Conservation (phyloP, 352 stramenopile species). For the Globisporangium megalacanthum region DNA sequence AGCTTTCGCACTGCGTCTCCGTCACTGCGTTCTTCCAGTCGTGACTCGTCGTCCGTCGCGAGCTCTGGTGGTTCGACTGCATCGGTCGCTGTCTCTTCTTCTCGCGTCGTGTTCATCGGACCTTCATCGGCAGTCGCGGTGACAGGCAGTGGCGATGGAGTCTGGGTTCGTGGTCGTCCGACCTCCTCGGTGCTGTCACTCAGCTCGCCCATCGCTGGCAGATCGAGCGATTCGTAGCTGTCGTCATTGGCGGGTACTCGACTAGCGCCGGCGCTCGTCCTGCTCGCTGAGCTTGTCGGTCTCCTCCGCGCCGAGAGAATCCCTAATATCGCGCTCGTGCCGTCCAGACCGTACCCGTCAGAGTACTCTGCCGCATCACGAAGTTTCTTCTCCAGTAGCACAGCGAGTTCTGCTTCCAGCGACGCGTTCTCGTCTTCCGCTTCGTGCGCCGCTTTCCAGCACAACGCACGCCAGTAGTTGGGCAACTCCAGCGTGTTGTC, state of each 20-base stretch:
- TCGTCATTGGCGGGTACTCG: constrained; percentile 25
- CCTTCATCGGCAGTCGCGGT: not conserved
- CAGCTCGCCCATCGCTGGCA: constrained; percentile 32
- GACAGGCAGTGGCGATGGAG: not conserved
- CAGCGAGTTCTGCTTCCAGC: constrained; percentile 37
- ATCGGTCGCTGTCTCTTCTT: not conserved
- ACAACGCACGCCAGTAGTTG: constrained; percentile 69
- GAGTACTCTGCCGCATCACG: constrained; percentile 51
- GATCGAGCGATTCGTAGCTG: constrained; percentile 62
- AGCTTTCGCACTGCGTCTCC: not conserved
- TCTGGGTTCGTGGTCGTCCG: no score
- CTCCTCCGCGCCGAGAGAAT: constrained; percentile 11
- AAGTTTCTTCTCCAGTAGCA: constrained; percentile 51
- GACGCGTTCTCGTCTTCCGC: constrained; percentile 15
- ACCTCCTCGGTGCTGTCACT: constrained; percentile 9
- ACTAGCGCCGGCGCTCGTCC: not conserved
- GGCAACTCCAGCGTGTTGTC: constrained; percentile 72
- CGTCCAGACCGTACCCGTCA: constrained; percentile 60
- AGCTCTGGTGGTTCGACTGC: not conserved
- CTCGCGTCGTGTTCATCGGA: not conserved
- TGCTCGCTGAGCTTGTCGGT: constrained; percentile 3
- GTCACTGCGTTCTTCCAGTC: not conserved
- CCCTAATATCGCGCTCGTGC: constrained; percentile 21
- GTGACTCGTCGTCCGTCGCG: not conserved
- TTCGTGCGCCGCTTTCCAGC: constrained; percentile 37